A percentile compares a stretch with the other conserved stretches of the same genome.
Conservation (phyloP, 148 eudicot species). For the Agrostemma githago region DNA sequence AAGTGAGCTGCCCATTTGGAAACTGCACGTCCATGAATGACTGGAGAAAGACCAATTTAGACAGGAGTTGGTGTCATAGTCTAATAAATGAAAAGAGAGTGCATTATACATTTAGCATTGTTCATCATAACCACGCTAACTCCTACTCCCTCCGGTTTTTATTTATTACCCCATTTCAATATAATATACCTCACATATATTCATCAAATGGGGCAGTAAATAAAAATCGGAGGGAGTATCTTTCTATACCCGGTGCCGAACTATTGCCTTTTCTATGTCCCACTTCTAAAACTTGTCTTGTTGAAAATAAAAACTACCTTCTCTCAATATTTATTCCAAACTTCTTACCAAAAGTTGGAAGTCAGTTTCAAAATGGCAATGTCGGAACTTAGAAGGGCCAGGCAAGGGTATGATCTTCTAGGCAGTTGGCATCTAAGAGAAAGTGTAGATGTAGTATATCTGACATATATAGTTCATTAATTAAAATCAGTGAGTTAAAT, state of each 20-base stretch:
- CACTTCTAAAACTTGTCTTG: neutral
- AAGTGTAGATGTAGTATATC: no score
- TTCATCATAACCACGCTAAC: neutral
- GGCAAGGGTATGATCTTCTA: no score
- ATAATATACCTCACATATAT: no score
- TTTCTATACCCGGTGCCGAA: neutral
- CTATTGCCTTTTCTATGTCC: neutral
- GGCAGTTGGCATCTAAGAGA: no score
- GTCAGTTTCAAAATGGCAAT: no score
- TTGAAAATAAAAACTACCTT: neutral
- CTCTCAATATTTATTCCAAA: neutral
- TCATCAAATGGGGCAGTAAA: no score
- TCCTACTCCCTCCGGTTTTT: neutral
- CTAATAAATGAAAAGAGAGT: neutral
- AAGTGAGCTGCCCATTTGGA: constrained; percentile 92
- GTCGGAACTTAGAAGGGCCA: no score
- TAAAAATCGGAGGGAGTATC: neutral
- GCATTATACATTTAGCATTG: neutral
- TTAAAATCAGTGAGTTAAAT: no score
- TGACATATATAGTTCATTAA: no score
- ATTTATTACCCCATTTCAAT: no score
- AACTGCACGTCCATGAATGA: constrained; percentile 97
- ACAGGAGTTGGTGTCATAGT: constrained; percentile 18
- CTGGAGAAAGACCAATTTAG: constrained; percentile 36
- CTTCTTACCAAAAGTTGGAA: neutral